Base-by-base conservation (phyloP, 345 rosid genomes). In the Combretum micranthum region DNA sequence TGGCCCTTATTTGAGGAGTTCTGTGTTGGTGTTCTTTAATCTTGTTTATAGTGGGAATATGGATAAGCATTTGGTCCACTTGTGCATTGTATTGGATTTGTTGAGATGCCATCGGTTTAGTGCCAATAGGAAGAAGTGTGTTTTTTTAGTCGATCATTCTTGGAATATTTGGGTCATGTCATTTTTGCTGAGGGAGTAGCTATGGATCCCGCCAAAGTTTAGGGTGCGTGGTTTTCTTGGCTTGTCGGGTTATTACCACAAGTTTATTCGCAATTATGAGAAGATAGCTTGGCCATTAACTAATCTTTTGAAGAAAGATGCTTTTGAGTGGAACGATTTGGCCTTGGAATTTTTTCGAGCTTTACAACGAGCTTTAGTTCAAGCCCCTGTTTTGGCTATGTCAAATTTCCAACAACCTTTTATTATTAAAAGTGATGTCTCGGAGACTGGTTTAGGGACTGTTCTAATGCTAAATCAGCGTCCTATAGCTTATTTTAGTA, bases 401-500 rank as follows among this genome's bases (percentile, higher is more conserved):
- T 49, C 39, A 0, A 15, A 61, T 44, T 42, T 61, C 13, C 1
- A 20, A 0, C 8, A 32, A 2, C 13, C 18, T 9, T 61, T 61
- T n/a, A n/a, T 20, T 1, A 18, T 51, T 3, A 57, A 61, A 15
- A 51, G 19, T 1, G 42, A 61, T 19, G 50, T 57, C 18, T 61
- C 58, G 0, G 42, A 52, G 25, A 3, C 15, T 4, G 65, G 57
- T 4, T 7, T 61, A 15, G 57, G 64, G 0, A 26, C 20, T 5
- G 64, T 50, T 9, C 13, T 61, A 2, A 37, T 50, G 39, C 48
- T 39, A 20, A 25, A 12, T 1, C 20, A 15, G 9, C 57, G 18
- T 3, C 52, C 32, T 0, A 61, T 61, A 13, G 37, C 57, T 20
- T 61, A 61, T 21, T 61, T n/a, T 14, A 61, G 57, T 44, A n/a